Evolutionary conservation across 768 basidiomycete genomes (phyloP), one percentile per base, ranked within the genome.

Genomic region (Amanita phalloides): DNA sequence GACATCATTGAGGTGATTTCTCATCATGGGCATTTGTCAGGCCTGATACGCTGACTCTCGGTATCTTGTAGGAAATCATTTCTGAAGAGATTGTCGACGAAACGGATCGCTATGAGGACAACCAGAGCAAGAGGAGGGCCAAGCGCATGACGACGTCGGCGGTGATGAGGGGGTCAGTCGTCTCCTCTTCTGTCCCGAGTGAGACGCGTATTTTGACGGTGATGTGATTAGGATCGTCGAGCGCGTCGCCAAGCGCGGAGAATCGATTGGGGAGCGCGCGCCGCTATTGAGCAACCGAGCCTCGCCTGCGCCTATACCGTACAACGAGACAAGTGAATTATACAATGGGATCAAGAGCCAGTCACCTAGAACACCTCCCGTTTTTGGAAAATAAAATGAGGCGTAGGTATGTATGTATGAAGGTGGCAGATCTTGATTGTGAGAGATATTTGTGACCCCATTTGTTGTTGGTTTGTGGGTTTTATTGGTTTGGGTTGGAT

Each of bases 61-160:
- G 11, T 37, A 49, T 54, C 3, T 64, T 26, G 2, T 26, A 90
- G 77, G 93, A 95, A 75, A 96, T 98, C 55, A 90, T 97, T 17
- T 84, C 87, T 0, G 92, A 96, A 67, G 94, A 96, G 64, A 95
- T 96, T 49, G 86, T 95, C 28, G 93, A 95, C 60, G 93, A 96
- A 66, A 95, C 92, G 2, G 93, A 96, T 67, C 76, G 82, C 25
- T 94, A 86, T 58, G 82, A 89, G 57, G 89, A 91, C 58, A 96
- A 95, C 61, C 82, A 82, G 45, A 83, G 81, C 48, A 93, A 92
- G 62, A 76, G 75, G 53, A 70, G 73, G 6, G 92, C 88, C 0
- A 82, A 76, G 56, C 74, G 93, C 11, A 65, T 76, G 54, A 84
- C 83, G 10, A 90, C 82, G 10, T 78, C 85, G 6, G 77, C 79